A percentile compares a stretch with the other conserved stretches of the same genome.
These are phyloP conservation scores for Suhomyces sp. DNA, from an alignment of 805 yeast species.

Conservation along the genomic window DNA sequence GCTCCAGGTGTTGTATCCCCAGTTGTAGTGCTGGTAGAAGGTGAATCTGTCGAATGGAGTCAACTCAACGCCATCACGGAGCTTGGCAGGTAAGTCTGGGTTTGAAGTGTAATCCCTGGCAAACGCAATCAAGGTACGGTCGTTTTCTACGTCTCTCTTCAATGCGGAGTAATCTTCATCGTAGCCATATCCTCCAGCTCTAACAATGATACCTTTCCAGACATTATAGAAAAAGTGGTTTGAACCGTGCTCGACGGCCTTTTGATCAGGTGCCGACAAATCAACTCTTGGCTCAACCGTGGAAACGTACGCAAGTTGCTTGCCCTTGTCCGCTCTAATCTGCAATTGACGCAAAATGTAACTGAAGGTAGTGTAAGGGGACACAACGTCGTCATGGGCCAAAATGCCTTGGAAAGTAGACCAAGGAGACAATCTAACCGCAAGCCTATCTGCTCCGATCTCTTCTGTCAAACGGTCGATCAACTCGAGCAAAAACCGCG, in stretches of 20 bases:
- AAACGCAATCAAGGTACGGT: slow-evolving; percentile 31
- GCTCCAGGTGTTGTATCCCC: slow-evolving; percentile 32
- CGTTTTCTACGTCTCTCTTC: slow-evolving; percentile 10
- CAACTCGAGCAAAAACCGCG: slow-evolving; percentile 29
- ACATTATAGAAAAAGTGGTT: slow-evolving; percentile 22
- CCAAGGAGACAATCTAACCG: slow-evolving; percentile 37
- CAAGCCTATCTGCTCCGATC: background rate
- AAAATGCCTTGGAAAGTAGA: slow-evolving; percentile 29
- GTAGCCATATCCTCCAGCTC: slow-evolving; percentile 19
- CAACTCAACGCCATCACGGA: slow-evolving; percentile 36
- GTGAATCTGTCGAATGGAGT: slow-evolving; percentile 36
- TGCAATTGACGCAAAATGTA: slow-evolving; percentile 43
- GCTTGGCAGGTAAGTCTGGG: slow-evolving; percentile 50
- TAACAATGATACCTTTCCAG: slow-evolving; percentile 31
- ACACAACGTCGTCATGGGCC: slow-evolving; percentile 24
- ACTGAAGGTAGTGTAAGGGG: slow-evolving; percentile 36
- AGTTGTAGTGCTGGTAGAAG: slow-evolving; percentile 33
- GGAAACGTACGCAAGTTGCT: slow-evolving; percentile 30
- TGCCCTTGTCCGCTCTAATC: slow-evolving; percentile 23
- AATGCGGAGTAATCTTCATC: slow-evolving; percentile 13
- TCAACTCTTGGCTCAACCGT: slow-evolving; percentile 37
- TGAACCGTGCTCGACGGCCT: slow-evolving; percentile 3
- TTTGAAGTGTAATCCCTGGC: slow-evolving; percentile 53
- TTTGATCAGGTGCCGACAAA: slow-evolving; percentile 15
- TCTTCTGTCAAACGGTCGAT: slow-evolving; percentile 7